phyloP scores from a whole-genome alignment of 2,329 filamentous ascomycete species.

The Phoma sp. region DNA sequence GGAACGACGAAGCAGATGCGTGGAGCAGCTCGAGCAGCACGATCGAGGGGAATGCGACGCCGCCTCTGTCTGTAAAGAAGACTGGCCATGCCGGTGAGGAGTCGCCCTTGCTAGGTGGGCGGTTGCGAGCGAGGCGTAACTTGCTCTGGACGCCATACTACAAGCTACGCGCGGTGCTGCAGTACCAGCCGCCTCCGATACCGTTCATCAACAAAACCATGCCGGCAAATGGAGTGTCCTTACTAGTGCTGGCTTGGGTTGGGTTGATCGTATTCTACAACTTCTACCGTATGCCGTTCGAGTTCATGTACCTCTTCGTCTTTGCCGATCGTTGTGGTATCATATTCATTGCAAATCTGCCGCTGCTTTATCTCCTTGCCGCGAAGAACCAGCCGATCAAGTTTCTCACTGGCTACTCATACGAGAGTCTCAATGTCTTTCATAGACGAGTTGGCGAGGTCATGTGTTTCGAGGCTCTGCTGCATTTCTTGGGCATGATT shows the following conservation, averaged over 20 bases:
- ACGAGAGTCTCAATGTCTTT: conserved; percentile 70
- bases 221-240: conserved; percentile 62
- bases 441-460: conserved; percentile 68
- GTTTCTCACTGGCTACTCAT: conserved; percentile 66
- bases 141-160: conserved; percentile 28
- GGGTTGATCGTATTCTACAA: conserved; percentile 64
- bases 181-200: conserved; percentile 64
- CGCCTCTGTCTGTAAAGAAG: conserved; percentile 23
- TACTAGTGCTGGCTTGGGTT: conserved; percentile 60
- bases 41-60: conserved; percentile 43
- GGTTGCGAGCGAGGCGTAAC: conserved; percentile 1
- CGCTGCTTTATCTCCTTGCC: conserved; percentile 65
- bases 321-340: conserved; percentile 64
- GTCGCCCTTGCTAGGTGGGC: conserved; percentile 40
- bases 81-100: conserved; percentile 32
- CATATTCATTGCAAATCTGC: conserved; percentile 59
- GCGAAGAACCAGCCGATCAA: conserved; percentile 71
- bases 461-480: conserved; percentile 63
- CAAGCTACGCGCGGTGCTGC: conserved; percentile 46
- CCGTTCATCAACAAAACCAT: conserved; percentile 63
- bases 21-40: conserved; percentile 51
- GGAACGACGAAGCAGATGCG: conserved; percentile 19
- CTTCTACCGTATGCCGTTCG: conserved; percentile 58
- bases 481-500: conserved; percentile 64
- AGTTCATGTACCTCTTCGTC: conserved; percentile 59